These are phyloP conservation scores for Lasiodiplodia theobromae DNA, from an alignment of 2,329 filamentous ascomycete genomes.

Conservation along the genomic window DNA sequence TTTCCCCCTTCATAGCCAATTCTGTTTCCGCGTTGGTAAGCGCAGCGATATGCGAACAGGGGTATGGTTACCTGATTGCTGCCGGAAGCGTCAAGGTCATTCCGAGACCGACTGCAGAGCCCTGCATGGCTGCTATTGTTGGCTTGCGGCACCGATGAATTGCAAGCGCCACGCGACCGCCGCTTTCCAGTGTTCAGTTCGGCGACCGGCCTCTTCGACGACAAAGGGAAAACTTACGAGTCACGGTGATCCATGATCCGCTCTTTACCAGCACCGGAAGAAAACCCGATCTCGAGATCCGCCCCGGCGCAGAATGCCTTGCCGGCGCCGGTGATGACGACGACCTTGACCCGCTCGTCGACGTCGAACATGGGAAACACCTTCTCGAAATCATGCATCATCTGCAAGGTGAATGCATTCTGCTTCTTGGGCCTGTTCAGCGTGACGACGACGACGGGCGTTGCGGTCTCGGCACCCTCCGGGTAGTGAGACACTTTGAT, in stretches of 20 bases:
- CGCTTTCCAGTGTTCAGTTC: slow-evolving; percentile 52
- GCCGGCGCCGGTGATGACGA: slow-evolving; percentile 32
- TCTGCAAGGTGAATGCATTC: slow-evolving; percentile 29
- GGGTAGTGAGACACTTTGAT: slow-evolving; percentile 61
- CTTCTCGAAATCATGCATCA: slow-evolving; percentile 25
- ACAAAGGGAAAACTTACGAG: neutral
- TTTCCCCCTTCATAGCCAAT: slow-evolving; percentile 8
- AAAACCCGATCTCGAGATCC: slow-evolving; percentile 30
- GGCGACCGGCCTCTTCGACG: neutral
- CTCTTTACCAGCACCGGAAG: slow-evolving; percentile 4
- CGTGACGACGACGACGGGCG: slow-evolving; percentile 20
- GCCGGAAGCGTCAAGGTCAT: slow-evolving; percentile 68
- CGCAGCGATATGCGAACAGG: too few relatives aligned
- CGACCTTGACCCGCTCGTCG: slow-evolving; percentile 32
- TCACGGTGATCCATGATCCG: slow-evolving; percentile 37
- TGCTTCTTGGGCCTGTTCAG: slow-evolving; percentile 27
- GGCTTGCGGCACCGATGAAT: slow-evolving; percentile 66
- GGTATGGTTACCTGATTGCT: slow-evolving; percentile 38
- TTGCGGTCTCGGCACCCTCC: slow-evolving; percentile 42
- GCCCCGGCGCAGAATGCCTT: slow-evolving; percentile 31
- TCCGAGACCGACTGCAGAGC: slow-evolving; percentile 66
- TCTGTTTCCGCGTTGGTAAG: neutral
- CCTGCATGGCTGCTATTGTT: slow-evolving; percentile 66
- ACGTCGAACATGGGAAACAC: slow-evolving; percentile 23
- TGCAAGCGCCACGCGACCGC: slow-evolving; percentile 62